phyloP scores from a whole-genome alignment of 2,329 filamentous ascomycete genomes.

The Chaetomium globosum region DNA sequence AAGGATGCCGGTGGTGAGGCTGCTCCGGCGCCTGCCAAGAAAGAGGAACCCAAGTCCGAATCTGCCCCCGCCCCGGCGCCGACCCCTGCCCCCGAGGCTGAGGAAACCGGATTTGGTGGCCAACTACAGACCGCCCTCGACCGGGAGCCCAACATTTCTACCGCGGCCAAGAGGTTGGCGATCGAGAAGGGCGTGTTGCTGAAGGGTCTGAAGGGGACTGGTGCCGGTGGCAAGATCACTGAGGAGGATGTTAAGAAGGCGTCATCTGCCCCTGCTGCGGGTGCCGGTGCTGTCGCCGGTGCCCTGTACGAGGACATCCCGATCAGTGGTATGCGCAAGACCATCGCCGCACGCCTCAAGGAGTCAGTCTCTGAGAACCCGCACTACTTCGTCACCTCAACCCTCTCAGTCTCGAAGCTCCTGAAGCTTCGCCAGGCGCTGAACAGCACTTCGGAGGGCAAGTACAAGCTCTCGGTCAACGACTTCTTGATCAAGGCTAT shows the following conservation, averaged over 20 bases:
- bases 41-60: conserved; percentile 63
- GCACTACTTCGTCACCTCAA: conserved; percentile 94
- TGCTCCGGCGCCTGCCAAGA: conserved; percentile 66
- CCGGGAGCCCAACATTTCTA: conserved; percentile 72
- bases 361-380: conserved; percentile 92
- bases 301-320: conserved; percentile 81
- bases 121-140: conserved; percentile 82
- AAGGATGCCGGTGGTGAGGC: conserved; percentile 88
- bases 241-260: conserved; percentile 91
- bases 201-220: conserved; percentile 80
- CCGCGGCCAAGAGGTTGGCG: conserved; percentile 78
- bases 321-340: conserved; percentile 93
- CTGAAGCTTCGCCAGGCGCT: conserved; percentile 93
- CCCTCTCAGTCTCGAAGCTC: conserved; percentile 90
- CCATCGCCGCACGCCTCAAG: conserved; percentile 86
- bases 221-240: conserved; percentile 82
- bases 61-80: conserved; percentile 62
- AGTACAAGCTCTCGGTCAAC: conserved; percentile 99
- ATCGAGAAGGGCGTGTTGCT: conserved; percentile 81
- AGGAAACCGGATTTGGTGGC: conserved; percentile 73
- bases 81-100: conserved; percentile 57
- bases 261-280: conserved; percentile 58
- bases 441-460: conserved; percentile 83
- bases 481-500: conserved; percentile 99
- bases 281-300: conserved; percentile 54